A percentile compares a stretch with the other conserved stretches of the same genome.
These are phyloP conservation scores for Fistulifera solaris DNA, from an alignment of 108 stramenopile genomes.

Conservation along the genomic window DNA sequence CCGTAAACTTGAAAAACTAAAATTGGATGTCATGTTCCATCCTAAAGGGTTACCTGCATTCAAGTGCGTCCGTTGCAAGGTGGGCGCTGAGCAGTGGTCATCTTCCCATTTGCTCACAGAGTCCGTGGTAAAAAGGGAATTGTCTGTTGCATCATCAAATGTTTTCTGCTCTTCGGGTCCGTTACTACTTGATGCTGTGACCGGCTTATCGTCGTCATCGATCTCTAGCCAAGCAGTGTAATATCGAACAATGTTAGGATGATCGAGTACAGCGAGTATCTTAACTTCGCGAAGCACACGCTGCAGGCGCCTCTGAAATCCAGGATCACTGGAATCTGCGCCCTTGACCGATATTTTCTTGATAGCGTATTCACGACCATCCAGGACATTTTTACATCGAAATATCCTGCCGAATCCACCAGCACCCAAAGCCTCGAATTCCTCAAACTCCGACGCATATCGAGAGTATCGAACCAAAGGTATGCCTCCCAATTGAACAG, in stretches of 20 bases:
- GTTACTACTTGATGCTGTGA: not conserved
- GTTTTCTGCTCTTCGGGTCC: too few species aligned
- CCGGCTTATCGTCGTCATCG: constrained; percentile 23
- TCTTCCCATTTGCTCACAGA: not conserved
- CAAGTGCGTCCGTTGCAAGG: too few species aligned
- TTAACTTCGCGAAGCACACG: constrained; percentile 94
- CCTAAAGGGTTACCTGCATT: too few species aligned
- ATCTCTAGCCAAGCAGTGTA: constrained; percentile 95
- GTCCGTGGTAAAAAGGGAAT: not conserved
- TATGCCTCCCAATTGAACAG: constrained; percentile 28
- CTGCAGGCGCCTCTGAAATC: constrained; percentile 53
- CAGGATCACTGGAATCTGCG: constrained; percentile 15
- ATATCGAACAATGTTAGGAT: constrained; percentile 93
- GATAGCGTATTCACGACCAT: constrained; percentile 88
- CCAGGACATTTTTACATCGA: constrained; percentile 64
- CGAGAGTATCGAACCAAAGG: constrained; percentile 76
- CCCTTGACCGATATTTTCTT: constrained; percentile 81
- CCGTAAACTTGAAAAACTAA: too few species aligned
- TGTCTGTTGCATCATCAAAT: not conserved
- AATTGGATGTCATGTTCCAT: too few species aligned
- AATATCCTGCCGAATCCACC: constrained; percentile 91
- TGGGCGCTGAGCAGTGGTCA: too few species aligned
- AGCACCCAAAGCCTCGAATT: constrained; percentile 61
- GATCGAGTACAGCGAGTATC: constrained; percentile 83
- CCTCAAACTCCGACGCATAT: constrained; percentile 72